Evolutionary conservation across 2,329 filamentous ascomycete genomes (phyloP).

Genomic region (Monilinia fructigena): DNA sequence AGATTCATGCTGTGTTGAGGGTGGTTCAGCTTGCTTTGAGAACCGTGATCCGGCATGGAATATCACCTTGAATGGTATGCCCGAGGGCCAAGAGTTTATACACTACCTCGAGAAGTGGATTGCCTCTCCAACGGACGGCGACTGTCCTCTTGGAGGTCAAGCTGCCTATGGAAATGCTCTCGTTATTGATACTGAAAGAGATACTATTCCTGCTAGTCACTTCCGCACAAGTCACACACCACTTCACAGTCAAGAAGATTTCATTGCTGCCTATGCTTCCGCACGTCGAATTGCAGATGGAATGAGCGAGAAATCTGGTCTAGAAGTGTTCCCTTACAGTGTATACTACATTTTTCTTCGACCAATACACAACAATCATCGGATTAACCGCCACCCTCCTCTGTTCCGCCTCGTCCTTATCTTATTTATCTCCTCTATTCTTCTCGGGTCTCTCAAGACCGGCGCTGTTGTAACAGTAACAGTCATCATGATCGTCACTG

Average conservation of each 20-base stretch:
- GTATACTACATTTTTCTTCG: slow-evolving; percentile 98
- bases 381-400: slow-evolving; percentile 76
- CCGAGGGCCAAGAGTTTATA: slow-evolving; percentile 86
- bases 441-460: slow-evolving; percentile 82
- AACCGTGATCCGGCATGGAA: slow-evolving; percentile 81
- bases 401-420: slow-evolving; percentile 84
- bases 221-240: slow-evolving; percentile 91
- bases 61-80: slow-evolving; percentile 85
- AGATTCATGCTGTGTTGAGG: slow-evolving; percentile 49
- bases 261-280: slow-evolving; percentile 85
- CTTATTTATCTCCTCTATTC: slow-evolving; percentile 71
- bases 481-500: slow-evolving; percentile 88
- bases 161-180: slow-evolving; percentile 85
- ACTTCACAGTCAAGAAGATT: slow-evolving; percentile 83
- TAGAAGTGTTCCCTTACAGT: slow-evolving; percentile 92
- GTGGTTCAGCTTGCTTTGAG: slow-evolving; percentile 71
- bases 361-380: slow-evolving; percentile 88
- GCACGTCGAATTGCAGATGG: slow-evolving; percentile 83
- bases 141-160: slow-evolving; percentile 84
- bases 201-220: slow-evolving; percentile 76
- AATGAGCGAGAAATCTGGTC: slow-evolving; percentile 67
- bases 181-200: slow-evolving; percentile 66
- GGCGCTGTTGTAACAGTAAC: slow-evolving; percentile 80
- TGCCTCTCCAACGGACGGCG: slow-evolving; percentile 71
- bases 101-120: slow-evolving; percentile 84